Percentiles rank a stretch among this genome's conserved stretches.
phyloP scores from a whole-genome alignment of 2,329 filamentous ascomycete genomes.

The Diaporthe vexans region DNA sequence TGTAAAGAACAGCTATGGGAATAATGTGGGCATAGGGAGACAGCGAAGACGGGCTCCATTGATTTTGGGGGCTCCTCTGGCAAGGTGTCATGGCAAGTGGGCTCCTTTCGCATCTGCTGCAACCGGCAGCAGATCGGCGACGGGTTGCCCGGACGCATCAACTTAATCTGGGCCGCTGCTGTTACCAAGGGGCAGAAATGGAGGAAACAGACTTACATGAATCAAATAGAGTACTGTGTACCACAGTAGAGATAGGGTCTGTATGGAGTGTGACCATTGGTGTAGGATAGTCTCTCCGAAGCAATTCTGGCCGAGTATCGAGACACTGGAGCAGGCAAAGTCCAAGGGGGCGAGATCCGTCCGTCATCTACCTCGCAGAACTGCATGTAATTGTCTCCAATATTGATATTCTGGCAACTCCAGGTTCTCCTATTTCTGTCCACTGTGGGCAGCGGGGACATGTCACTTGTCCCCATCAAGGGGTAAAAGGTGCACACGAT shows the following conservation, averaged over 20 bases:
- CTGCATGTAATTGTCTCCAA: not conserved
- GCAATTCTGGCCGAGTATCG: not conserved
- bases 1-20: not conserved
- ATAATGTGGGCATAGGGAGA: constrained; percentile 4
- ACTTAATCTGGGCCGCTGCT: constrained; percentile 18
- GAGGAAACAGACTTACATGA: not conserved
- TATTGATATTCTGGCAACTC: not conserved
- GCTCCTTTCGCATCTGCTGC: not conserved
- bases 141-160: constrained; percentile 26
- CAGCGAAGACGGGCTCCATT: not conserved
- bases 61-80: not conserved
- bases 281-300: not conserved
- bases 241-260: not conserved
- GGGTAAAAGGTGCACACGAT: not conserved
- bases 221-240: not conserved
- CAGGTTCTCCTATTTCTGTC: constrained; percentile 10
- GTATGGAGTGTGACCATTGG: not conserved
- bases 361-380: not conserved
- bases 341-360: not conserved
- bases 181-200: not conserved
- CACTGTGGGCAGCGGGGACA: not conserved
- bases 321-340: not conserved
- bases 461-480: not conserved
- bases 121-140: constrained; percentile 15
- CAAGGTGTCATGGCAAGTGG: constrained; percentile 23